Evolutionary conservation across 1,284 basidiomycete species (phyloP).

Genomic region (Sanghuangporus weigelae): DNA sequence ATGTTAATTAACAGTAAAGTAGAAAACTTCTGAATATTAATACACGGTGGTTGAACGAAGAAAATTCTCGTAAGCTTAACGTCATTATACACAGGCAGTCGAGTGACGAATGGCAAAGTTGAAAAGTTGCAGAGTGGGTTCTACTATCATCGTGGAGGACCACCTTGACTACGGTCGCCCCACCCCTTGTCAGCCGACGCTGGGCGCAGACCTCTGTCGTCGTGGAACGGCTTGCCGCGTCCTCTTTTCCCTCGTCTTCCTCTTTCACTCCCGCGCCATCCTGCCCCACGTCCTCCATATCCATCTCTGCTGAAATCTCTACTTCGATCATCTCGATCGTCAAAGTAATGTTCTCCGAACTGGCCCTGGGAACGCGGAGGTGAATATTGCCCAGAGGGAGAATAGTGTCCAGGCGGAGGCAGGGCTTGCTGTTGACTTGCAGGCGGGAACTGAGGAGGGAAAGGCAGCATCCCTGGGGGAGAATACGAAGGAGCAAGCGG

Average conservation of each 20-base stretch:
- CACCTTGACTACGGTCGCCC: slow-evolving; percentile 18
- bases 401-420: neutral
- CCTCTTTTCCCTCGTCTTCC: slow-evolving; percentile 7
- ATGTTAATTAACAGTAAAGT: neutral
- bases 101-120: neutral
- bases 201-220: neutral
- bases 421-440: neutral
- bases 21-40: neutral
- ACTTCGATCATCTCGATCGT: slow-evolving; percentile 1
- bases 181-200: slow-evolving; percentile 9
- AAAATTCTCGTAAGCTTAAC: neutral
- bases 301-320: slow-evolving; percentile 1
- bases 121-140: slow-evolving; percentile 3
- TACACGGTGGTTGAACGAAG: slow-evolving; percentile 1
- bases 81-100: neutral
- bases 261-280: slow-evolving; percentile 6
- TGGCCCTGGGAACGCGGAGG: slow-evolving; percentile 1
- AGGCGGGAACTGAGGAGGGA: neutral
- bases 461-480: neutral
- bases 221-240: slow-evolving; percentile 4
- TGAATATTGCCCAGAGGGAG: neutral
- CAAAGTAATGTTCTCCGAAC: slow-evolving; percentile 3
- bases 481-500: neutral
- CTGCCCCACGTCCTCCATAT: neutral
- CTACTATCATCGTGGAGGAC: slow-evolving; percentile 1